Base-by-base conservation (phyloP, 2,329 filamentous ascomycete genomes). In the Aspergillus tanneri region DNA sequence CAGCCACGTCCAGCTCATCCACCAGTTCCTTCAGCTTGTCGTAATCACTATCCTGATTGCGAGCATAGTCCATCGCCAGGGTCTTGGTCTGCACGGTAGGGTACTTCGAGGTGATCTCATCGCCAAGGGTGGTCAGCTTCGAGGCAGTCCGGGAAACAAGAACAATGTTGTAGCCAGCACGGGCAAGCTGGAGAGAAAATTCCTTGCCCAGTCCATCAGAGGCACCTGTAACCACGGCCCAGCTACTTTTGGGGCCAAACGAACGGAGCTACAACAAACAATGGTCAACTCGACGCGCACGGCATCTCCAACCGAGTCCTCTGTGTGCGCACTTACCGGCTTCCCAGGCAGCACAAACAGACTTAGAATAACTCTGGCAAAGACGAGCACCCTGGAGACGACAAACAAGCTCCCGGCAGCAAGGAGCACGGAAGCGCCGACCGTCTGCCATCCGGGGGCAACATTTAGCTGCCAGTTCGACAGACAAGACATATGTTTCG, bases 171-270 rank as follows among this genome's bases (percentile, higher is more conserved):
- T 92, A 99, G 62, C 91, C 91, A 68, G 93, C 91, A 53, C 83
- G 78, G 19, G 93, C 91, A 48, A 99, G 85, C 70, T 97, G 90
- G 24, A 87, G 79, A 28, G 92, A 90, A 68, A 90, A 99, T 75
- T 99, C 93, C 74, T 96, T 97, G 67, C 93, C 93, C 54, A 99
- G 85, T 56, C 93, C 95, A 71, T 99, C 93, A 9, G 91, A 96
- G 43, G 92, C 93, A 55, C 93, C 93, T 21, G 93, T 99, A 32
- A 99, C 81, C 46, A 99, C 83, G 24, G 89, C 93, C 91, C 92
- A 99, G 49, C 87, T 91, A 53, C 92, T 92, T 63, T 90, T 89
- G 60, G 87, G 87, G 59, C 91, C 93, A 74, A 95, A 97, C 59
- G 87, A 90, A 61, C 85, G 85, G 49, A 99, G 84, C 92, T 95